These are phyloP conservation scores for Botrytis cinerea DNA, from an alignment of 2,329 filamentous ascomycete genomes.

Conservation along the genomic window DNA sequence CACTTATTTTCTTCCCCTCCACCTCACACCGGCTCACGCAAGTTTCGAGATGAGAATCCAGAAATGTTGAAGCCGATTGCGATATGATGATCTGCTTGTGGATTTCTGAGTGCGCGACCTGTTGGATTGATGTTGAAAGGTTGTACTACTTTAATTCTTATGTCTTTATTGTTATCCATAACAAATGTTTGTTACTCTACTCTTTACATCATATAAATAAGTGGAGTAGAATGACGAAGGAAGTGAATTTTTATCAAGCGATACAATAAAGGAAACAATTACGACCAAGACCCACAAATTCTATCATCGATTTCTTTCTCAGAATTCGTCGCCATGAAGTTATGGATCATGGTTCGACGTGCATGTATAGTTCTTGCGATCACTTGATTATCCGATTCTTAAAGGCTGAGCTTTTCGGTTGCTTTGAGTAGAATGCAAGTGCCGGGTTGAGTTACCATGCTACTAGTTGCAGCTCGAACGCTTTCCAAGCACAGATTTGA, in stretches of 20 bases:
- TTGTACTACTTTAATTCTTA: background rate
- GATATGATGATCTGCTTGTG: background rate
- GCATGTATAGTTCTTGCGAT: background rate
- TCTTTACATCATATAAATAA: background rate
- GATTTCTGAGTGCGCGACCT: background rate
- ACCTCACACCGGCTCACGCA: background rate
- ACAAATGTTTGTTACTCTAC: background rate
- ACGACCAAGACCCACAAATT: background rate
- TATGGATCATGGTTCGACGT: too few relatives aligned
- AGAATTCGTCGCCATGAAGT: background rate
- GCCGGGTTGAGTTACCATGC: background rate
- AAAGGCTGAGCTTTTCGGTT: background rate
- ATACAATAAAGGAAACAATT: background rate
- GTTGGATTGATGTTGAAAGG: background rate
- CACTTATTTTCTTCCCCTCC: background rate
- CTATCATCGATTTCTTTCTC: too few relatives aligned
- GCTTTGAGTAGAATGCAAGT: background rate
- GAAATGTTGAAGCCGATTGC: too few relatives aligned
- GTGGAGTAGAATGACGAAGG: background rate
- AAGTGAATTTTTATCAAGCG: background rate
- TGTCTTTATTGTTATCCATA: background rate
- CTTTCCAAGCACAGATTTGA: background rate
- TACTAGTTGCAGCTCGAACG: background rate
- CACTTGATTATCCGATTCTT: background rate
- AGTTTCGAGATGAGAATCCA: background rate